Base-by-base conservation (phyloP, 306 rosid species). In the Malus asiatica region DNA sequence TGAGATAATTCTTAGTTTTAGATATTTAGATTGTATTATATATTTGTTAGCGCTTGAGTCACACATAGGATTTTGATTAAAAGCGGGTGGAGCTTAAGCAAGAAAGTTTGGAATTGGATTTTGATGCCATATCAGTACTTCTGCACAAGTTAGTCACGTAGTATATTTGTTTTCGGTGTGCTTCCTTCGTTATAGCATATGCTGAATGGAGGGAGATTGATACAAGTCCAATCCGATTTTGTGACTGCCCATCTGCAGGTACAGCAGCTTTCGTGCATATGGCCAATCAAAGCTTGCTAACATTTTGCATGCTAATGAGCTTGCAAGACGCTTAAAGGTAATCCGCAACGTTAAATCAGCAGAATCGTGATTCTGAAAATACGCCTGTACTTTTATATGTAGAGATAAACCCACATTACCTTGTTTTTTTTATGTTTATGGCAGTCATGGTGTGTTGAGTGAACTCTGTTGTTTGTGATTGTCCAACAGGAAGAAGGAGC, bases 271-370 rank as follows among this genome's bases (percentile, higher is more conserved):
- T 76, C 58, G 76, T 42, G 99, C 99, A 63, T 95, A 95, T 77
- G 96, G 98, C 78, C 98, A 92, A 59, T 90, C 99, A 57, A 95
- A 95, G 89, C 90, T 95, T 70, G 92, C 97, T 57, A 95, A 95
- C 76, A 64, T 92, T 77, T 86, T 95, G 83, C 97, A 92, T 79
- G 92, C 97, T 66, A 95, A 90, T 46, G 96, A 95, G 84, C 96
- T 95, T 66, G 18, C 97, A 40, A 86, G 83, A 83, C 80, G 53
- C 30, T 38, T 89, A 23, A 95, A 92, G 90, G 98, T 90, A 38
- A 38, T 38, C 42, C 2, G 42, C 42, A 38, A 38, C 42, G 42
- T 38, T 7, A 38, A 38, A 38, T 8, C 42, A n/a, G 33, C 46
- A 33, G 55, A 23, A 58, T 72, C 25, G 58, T 27, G 18, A 14